These are phyloP conservation scores for Amylocystis lapponica DNA, from an alignment of 768 basidiomycete species.

Conservation along the genomic window DNA sequence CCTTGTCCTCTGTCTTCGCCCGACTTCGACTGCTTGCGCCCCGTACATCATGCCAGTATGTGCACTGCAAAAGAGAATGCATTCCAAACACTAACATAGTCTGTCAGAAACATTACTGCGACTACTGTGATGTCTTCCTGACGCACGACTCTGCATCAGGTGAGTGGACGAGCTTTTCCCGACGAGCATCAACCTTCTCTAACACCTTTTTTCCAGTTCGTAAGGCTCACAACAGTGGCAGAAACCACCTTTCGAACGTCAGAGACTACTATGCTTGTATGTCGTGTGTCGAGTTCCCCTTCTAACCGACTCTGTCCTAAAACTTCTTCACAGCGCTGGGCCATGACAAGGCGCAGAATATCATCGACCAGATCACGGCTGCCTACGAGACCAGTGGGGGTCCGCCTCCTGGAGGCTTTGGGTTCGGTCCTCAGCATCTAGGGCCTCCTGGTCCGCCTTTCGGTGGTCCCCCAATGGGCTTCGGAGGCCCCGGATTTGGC, in stretches of 20 bases:
- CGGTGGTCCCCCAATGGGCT: slow-evolving; percentile 44
- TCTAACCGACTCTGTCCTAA: slow-evolving; percentile 5
- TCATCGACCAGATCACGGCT: slow-evolving; percentile 97
- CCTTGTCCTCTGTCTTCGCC: not conserved
- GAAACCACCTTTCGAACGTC: slow-evolving; percentile 96
- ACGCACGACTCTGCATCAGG: slow-evolving; percentile 95
- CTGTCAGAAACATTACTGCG: slow-evolving; percentile 84
- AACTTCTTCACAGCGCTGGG: slow-evolving; percentile 53
- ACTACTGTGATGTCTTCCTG: slow-evolving; percentile 90
- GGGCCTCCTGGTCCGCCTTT: slow-evolving; percentile 38
- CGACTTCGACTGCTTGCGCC: slow-evolving; percentile 1
- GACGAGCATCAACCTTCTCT: slow-evolving; percentile 1
- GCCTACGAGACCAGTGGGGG: slow-evolving; percentile 85
- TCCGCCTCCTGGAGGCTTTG: slow-evolving; percentile 84
- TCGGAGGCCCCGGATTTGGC: slow-evolving; percentile 49
- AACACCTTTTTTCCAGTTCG: slow-evolving; percentile 52
- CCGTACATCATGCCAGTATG: slow-evolving; percentile 58
- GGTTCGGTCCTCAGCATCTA: slow-evolving; percentile 79
- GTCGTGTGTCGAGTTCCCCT: slow-evolving; percentile 17
- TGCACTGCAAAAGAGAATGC: no score
- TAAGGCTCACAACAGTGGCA: slow-evolving; percentile 96
- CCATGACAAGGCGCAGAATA: slow-evolving; percentile 96
- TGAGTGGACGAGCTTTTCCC: slow-evolving; percentile 33
- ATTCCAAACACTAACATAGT: slow-evolving; percentile 9
- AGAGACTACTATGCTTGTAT: slow-evolving; percentile 94